Evolutionary conservation across 2,329 filamentous ascomycete genomes (phyloP).

Genomic region (Curvularia lunata): DNA sequence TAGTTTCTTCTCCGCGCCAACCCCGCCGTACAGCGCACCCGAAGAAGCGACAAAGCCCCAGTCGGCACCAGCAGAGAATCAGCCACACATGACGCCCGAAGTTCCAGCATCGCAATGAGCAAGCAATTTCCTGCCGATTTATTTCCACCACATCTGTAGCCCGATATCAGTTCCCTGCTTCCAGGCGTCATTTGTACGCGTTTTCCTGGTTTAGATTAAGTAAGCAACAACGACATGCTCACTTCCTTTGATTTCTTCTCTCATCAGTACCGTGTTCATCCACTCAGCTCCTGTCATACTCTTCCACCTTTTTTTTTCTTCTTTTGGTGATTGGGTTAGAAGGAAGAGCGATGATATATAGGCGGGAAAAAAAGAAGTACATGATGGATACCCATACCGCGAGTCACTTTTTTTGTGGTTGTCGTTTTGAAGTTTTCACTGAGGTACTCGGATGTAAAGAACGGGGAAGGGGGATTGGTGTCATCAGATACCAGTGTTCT

Average conservation of each 20-base stretch:
- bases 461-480: too few relatives aligned
- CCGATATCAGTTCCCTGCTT: too few relatives aligned
- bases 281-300: not conserved
- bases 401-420: not conserved
- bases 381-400: not conserved
- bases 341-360: not conserved
- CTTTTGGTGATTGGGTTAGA: not conserved
- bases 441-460: too few relatives aligned
- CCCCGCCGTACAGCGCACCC: constrained; percentile 29
- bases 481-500: too few relatives aligned
- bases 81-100: not conserved
- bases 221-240: not conserved
- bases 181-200: too few relatives aligned
- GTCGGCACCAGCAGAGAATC: not conserved
- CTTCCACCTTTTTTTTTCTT: too few relatives aligned
- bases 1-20: constrained; percentile 28
- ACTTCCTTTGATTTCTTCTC: too few relatives aligned
- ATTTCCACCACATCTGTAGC: not conserved
- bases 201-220: not conserved
- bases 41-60: constrained; percentile 22
- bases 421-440: too few relatives aligned
- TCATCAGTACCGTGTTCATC: too few relatives aligned
- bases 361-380: not conserved
- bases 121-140: not conserved
- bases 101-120: not conserved